phyloP scores from a whole-genome alignment of 176 grass and related monocot species.

The Oryza meridionalis region DNA sequence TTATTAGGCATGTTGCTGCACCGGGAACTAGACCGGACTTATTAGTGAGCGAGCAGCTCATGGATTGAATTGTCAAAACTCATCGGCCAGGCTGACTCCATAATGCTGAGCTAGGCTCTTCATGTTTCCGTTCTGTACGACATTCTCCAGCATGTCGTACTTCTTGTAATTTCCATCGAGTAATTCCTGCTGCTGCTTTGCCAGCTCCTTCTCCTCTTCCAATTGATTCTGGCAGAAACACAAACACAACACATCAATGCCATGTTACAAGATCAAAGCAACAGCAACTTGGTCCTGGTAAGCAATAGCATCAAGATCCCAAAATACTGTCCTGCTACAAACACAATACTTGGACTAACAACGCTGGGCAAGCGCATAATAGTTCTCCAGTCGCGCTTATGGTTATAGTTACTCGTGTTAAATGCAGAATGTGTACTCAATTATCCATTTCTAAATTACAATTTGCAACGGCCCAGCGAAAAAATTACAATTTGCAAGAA shows the following conservation, averaged over 20 bases:
- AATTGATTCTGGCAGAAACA: conserved; percentile 42
- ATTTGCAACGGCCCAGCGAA: no score
- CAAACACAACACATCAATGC: not conserved
- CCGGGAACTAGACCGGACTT: not conserved
- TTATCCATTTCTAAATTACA: not conserved
- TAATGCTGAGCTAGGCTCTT: conserved; percentile 50
- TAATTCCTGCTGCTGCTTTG: conserved; percentile 48
- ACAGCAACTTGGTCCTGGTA: not conserved
- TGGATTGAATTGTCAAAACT: not conserved
- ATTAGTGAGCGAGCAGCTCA: not conserved
- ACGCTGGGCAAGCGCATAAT: not conserved
- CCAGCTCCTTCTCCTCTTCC: conserved; percentile 61
- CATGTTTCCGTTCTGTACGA: conserved; percentile 36
- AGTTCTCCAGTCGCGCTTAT: not conserved
- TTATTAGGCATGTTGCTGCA: not conserved
- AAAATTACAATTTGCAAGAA: no score
- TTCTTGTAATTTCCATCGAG: conserved; percentile 56
- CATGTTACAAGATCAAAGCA: not conserved
- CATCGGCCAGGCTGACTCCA: conserved; percentile 40
- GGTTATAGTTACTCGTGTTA: not conserved
- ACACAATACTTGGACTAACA: conserved; percentile 9
- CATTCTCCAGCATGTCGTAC: conserved; percentile 50
- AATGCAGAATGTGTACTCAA: not conserved
- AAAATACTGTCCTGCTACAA: not conserved
- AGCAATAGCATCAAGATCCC: conserved; percentile 12